A percentile compares a stretch with the other conserved stretches of the same genome.
Conservation (phyloP, 2,329 filamentous ascomycete species). For the Epichloe aotearoae region DNA sequence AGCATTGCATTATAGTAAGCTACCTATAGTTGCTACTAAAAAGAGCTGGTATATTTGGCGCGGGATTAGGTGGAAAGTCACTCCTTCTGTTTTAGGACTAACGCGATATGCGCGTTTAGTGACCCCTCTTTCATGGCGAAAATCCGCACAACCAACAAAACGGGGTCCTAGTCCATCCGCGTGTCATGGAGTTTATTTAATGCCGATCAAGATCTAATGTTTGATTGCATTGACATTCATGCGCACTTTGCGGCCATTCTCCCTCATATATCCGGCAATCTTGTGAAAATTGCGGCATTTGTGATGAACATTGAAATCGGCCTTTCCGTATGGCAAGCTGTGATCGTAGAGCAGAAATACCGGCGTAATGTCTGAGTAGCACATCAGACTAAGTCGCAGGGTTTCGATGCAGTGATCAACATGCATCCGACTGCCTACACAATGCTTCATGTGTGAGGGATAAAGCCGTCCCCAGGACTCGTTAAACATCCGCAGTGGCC, state of each 20-base stretch:
- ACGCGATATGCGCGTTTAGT: too few relatives aligned
- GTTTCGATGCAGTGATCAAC: slow-evolving; percentile 4
- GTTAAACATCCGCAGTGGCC: slow-evolving; percentile 1
- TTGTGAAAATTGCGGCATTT: slow-evolving; percentile 1
- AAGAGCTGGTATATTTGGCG: too few relatives aligned
- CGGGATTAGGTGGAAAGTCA: too few relatives aligned
- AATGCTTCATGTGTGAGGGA: not conserved
- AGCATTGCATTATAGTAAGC: too few relatives aligned
- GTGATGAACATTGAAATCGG: slow-evolving; percentile 1
- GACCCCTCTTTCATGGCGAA: too few relatives aligned
- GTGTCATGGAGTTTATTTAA: too few relatives aligned
- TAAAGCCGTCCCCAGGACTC: slow-evolving; percentile 1
- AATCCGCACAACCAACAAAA: too few relatives aligned
- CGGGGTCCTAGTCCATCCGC: too few relatives aligned
- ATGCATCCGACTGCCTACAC: not conserved
- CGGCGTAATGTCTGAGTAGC: slow-evolving; percentile 2
- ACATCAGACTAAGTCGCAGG: slow-evolving; percentile 2
- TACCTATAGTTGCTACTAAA: too few relatives aligned
- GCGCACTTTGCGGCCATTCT: not conserved
- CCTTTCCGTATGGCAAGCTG: not conserved
- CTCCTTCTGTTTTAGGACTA: too few relatives aligned
- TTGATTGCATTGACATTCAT: not conserved
- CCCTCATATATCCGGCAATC: not conserved
- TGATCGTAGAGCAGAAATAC: not conserved
- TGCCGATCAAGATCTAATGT: too few relatives aligned